These are phyloP conservation scores for Cynanchum wilfordii DNA, from an alignment of 257 asterid genomes.

Conservation along the genomic window DNA sequence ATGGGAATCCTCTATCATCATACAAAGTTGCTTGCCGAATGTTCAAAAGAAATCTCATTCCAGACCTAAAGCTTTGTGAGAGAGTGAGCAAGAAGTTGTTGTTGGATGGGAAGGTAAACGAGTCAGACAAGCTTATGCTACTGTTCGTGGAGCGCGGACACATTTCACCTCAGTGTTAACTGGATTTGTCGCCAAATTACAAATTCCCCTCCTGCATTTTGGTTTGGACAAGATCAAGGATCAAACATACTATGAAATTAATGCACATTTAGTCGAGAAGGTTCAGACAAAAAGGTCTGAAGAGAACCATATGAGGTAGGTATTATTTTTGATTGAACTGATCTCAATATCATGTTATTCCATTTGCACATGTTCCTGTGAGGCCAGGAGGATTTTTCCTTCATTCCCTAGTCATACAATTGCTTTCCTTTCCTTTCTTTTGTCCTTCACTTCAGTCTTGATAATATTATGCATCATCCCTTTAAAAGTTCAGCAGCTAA, in stretches of 20 bases:
- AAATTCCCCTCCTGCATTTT: not conserved
- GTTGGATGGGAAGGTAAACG: constrained; percentile 39
- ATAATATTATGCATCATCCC: not conserved
- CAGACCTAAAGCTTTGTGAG: constrained; percentile 77
- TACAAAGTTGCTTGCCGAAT: constrained; percentile 86
- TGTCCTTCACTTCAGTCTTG: too few relatives aligned
- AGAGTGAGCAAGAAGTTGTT: constrained; percentile 60
- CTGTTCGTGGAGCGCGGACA: constrained; percentile 77
- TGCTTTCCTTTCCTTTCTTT: too few relatives aligned
- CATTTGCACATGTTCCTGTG: too few relatives aligned
- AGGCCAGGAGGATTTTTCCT: too few relatives aligned
- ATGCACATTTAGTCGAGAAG: not conserved
- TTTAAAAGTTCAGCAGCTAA: not conserved
- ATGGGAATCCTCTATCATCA: constrained; percentile 59
- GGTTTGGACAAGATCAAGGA: not conserved
- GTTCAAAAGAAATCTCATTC: constrained; percentile 80
- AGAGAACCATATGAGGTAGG: not conserved
- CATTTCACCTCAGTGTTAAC: constrained; percentile 27
- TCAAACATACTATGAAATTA: not conserved
- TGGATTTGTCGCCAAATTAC: not conserved
- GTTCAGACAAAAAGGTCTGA: not conserved
- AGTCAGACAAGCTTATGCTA: constrained; percentile 86
- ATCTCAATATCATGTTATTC: too few relatives aligned
- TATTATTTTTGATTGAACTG: not conserved
- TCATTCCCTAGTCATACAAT: not conserved